These are phyloP conservation scores for Cercophora newfieldiana DNA, from an alignment of 495 filamentous ascomycete genomes.

Conservation along the genomic window DNA sequence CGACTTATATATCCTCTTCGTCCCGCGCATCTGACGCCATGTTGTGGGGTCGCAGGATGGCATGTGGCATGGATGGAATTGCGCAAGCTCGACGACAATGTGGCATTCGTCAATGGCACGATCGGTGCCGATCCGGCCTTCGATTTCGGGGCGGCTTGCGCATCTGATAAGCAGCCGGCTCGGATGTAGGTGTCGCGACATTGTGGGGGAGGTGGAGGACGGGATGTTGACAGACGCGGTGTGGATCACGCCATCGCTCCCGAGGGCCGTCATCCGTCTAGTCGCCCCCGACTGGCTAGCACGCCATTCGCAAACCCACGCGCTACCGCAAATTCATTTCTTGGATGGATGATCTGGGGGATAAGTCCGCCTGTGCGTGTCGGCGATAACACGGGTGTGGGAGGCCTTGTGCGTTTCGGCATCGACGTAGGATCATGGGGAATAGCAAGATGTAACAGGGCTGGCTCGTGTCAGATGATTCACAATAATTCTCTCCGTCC, in stretches of 20 bases:
- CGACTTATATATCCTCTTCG: neutral
- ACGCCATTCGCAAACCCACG: slow-evolving; percentile 1
- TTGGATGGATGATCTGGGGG: neutral
- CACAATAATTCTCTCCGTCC: no score
- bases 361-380: neutral
- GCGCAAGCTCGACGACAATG: slow-evolving; percentile 13
- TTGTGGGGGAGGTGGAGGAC: slow-evolving; percentile 3
- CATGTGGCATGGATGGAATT: slow-evolving; percentile 27
- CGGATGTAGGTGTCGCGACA: neutral
- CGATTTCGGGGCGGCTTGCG: neutral
- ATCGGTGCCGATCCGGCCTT: slow-evolving; percentile 14
- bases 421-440: neutral
- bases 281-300: neutral
- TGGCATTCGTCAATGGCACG: neutral
- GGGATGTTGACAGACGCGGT: slow-evolving; percentile 32
- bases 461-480: neutral
- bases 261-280: neutral
- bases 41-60: slow-evolving; percentile 11
- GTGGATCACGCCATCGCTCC: slow-evolving; percentile 29
- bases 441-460: neutral
- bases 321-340: neutral
- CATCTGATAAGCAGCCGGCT: slow-evolving; percentile 2
- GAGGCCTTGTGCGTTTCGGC: neutral
- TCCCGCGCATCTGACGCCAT: neutral
- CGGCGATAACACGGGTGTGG: neutral